Evolutionary conservation across 345 rosid species (phyloP), one percentile per base, ranked within the genome.

Genomic region (Balakata baccata): DNA sequence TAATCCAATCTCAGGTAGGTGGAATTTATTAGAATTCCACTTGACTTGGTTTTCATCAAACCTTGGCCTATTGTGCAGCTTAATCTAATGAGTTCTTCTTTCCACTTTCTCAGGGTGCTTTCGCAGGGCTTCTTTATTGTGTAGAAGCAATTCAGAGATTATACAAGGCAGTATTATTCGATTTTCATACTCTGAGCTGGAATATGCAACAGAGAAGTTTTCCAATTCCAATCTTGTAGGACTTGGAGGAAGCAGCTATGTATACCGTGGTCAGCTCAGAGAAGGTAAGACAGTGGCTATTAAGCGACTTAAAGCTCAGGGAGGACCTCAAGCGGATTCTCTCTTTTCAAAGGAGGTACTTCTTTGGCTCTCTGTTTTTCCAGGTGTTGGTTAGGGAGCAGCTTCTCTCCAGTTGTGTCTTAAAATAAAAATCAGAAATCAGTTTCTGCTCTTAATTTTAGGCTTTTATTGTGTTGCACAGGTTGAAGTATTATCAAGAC

Each of bases 231-330:
- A 78, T 70, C 81, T 91, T 11, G 86, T 92, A 79, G 99, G 97
- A 67, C 89, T 85, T 38, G 98, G 99, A 20, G 98, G 97, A 82
- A 88, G 96, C 82, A 92, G 99, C 75, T 85, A 83, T 38, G 99
- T 92, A 5, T 95, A 90, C 72, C 88, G 82, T 29, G 99, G 98
- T 39, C 89, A 85, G 86, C 97, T 95, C 49, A 88, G 73, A 82
- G 94, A 89, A 59, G 98, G 93, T 66, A 90, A 83, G 83, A 86
- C 76, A 60, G 92, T 94, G 56, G 99, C 99, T 16, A 82, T 95
- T 76, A 95, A 95, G 86, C 86, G 92, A 69, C 82, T 95, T 6
- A 91, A 79, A 58, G 47, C 83, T 47, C 96, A 87, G 66, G 85
- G 83, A 70, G 90, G 96, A 76, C 84, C 86, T 18, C 94, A 91